Percentiles rank a stretch among this genome's conserved stretches.
These are phyloP conservation scores for Blastobotrys ciferrii DNA, from an alignment of 1,139 yeast species.

Conservation along the genomic window DNA sequence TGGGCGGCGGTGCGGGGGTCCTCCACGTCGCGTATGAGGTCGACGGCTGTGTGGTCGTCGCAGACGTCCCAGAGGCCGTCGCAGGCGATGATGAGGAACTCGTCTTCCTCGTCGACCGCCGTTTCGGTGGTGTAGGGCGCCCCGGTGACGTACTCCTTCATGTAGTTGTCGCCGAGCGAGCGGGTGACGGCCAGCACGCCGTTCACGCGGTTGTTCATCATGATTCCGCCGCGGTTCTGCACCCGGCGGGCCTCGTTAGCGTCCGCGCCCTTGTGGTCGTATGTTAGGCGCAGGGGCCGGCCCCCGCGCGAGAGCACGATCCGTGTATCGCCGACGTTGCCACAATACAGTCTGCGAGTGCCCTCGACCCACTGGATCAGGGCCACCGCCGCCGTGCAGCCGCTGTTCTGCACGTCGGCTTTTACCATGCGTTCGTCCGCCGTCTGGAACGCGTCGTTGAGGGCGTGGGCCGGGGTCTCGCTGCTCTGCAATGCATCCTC, in stretches of 20 bases:
- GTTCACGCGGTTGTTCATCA: slow-evolving; percentile 75
- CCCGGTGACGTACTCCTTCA: slow-evolving; percentile 74
- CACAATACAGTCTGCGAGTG: slow-evolving; percentile 79
- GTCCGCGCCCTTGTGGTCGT: slow-evolving; percentile 81
- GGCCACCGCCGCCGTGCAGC: no score
- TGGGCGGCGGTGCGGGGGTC: slow-evolving; percentile 66
- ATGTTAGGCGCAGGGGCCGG: slow-evolving; percentile 62
- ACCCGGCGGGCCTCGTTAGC: slow-evolving; percentile 62
- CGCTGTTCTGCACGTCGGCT: no score
- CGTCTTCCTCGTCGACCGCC: slow-evolving; percentile 46
- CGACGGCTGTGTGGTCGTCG: slow-evolving; percentile 73
- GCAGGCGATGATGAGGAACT: slow-evolving; percentile 79
- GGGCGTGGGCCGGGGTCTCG: no score
- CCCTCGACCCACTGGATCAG: no score
- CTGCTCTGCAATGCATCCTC: no score
- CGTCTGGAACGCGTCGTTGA: no score
- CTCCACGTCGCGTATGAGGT: slow-evolving; percentile 49
- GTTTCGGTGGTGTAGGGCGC: slow-evolving; percentile 66
- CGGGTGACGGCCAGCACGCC: slow-evolving; percentile 85
- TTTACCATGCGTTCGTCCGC: no score
- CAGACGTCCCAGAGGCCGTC: slow-evolving; percentile 95
- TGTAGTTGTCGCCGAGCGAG: slow-evolving; percentile 79
- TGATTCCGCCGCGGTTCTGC: slow-evolving; percentile 63
- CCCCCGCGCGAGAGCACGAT: slow-evolving; percentile 64
- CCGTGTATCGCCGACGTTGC: slow-evolving; percentile 86